Evolutionary conservation across 2,329 filamentous ascomycete species (phyloP), one percentile per base, ranked within the genome.

Genomic region (Ascochyta viciae-villosae): DNA sequence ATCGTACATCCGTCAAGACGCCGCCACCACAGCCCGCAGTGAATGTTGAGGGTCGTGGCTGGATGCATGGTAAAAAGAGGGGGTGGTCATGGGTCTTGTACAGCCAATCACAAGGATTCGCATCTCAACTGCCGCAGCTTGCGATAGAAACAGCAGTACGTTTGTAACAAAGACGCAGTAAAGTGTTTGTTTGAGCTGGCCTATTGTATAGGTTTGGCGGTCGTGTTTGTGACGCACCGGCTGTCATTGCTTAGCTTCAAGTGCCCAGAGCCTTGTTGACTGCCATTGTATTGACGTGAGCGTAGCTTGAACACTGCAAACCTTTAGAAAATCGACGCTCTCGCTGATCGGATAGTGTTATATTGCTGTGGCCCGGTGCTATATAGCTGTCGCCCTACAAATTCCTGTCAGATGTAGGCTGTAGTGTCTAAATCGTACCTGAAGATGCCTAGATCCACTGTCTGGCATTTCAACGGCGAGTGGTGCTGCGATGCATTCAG

Each of bases 21-120:
- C 57, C 51, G 52, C 57, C 60, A 55, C 52, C 31, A 52, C 56
- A 52, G 49, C 38, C 26, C 19, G 46, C 37, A 34, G 44, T 56
- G 42, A 24, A 15, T 22, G 31, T 29, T 1, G 26, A 16, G 6
- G 33, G n/a, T n/a, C 26, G 37, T 40, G 42, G 42, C 53, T 47
- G 47, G 48, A 47, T 13, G 44, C 39, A 54, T 57, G 47, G 44
- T 53, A 43, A 37, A 37, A 56, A 51, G 53, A 56, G 53, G 53
- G 52, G 49, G 23, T 54, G 39, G 27, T 42, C 44, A 57, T 23
- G 44, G 45, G 33, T 42, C 37, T 23, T 3, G n/a, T 13, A 35
- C 31, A 15, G 34, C 50, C 50, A 52, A 54, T 54, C 44, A 48
- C 15, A 24, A 24, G 41, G 1, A 8, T 6, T 19, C 7, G 31